Base-by-base conservation (phyloP, 306 rosid genomes). In the Medicago ruthenica region DNA sequence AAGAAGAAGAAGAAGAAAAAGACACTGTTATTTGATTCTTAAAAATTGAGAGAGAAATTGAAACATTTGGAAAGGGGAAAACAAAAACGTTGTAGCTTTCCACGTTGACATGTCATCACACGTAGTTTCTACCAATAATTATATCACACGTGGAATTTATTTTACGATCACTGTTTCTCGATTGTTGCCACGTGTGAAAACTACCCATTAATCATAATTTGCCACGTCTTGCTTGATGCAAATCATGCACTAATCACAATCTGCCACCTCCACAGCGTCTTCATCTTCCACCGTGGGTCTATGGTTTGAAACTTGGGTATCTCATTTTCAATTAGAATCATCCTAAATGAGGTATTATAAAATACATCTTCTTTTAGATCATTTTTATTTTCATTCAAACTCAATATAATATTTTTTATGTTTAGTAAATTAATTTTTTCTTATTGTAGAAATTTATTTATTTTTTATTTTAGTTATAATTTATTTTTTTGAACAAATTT, bases 51-150 rank as follows among this genome's bases (percentile, higher is more conserved):
- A 5, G 61, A 18, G 7, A 21, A 69, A 63, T 16, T n/a, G 64
- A 6, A 31, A 5, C 18, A 12, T 51, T 9, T 76, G 63, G 7
- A 53, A 27, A 36, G 9, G 6, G 54, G 6, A 0, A 5, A 12
- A 7, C 39, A 55, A 51, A 45, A 69, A 9, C 75, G 8, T 12
- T 54, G 64, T 24, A 24, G 41, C 9, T 16, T 42, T 24, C 68
- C 4, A 41, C 71, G 65, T 13, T 71, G n/a, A 44, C 74, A 71
- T 79, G 81, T 67, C 80, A 73, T 54, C 55, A 89, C 96, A 90
- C 93, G 93, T 88, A 73, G 79, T 39, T 67, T 11, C 0, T 0
- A 0, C 96, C 88, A 83, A 88, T 88, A 14, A 9, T 0, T 24
- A 2, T 0, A 1, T 0, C 20, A 76, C 96, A 87, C 85, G 84